phyloP scores from a whole-genome alignment of 768 basidiomycete species.

The Ramaria sp. region DNA sequence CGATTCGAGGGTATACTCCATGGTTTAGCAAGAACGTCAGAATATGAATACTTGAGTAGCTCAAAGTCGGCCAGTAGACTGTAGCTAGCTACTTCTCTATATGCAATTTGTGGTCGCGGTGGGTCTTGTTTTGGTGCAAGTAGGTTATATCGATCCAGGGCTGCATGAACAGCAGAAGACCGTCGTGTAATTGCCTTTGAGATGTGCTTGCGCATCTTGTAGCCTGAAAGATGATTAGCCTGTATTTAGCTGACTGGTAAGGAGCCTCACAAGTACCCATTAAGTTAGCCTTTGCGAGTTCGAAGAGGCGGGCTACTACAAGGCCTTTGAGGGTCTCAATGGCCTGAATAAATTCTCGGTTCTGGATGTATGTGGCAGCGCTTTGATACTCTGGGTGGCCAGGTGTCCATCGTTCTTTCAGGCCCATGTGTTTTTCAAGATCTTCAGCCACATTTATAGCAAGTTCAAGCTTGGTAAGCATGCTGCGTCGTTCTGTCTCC shows the following conservation, averaged over 20 bases:
- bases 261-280: constrained; percentile 14
- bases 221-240: constrained; percentile 20
- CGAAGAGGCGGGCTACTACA: constrained; percentile 21
- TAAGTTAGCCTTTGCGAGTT: constrained; percentile 20
- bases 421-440: constrained; percentile 10
- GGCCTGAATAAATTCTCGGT: constrained; percentile 14
- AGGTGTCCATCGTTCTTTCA: constrained; percentile 13
- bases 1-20: constrained; percentile 3
- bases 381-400: constrained; percentile 7
- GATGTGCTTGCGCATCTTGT: constrained; percentile 24
- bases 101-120: neutral
- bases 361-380: neutral
- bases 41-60: neutral
- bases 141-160: constrained; percentile 3
- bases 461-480: neutral
- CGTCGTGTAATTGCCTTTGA: constrained; percentile 22
- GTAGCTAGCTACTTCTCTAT: neutral
- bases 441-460: neutral
- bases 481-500: neutral
- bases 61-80: constrained; percentile 1
- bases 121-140: neutral
- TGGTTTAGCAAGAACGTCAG: neutral
- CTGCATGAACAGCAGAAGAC: constrained; percentile 11
- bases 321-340: constrained; percentile 21
- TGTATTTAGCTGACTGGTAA: no score